Base-by-base conservation (phyloP, 1,284 basidiomycete species). In the Pisolithus thermaeus region DNA sequence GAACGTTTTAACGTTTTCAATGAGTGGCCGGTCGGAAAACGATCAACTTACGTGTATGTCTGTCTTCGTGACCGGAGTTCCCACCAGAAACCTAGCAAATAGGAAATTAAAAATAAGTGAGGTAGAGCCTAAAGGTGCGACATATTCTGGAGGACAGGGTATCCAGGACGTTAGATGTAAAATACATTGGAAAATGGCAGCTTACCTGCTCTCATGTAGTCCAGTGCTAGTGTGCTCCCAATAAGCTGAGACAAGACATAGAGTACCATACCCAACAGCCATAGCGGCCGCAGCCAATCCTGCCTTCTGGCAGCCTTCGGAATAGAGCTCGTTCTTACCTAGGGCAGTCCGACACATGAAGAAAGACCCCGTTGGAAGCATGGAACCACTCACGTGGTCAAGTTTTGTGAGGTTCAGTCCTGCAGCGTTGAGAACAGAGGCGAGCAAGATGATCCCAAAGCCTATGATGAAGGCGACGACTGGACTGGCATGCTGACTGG, bases 81-180 rank as follows among this genome's bases (percentile, higher is more conserved):
- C 88, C 9, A 90, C 84, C 56, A 92, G 77, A 60, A 90, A 86
- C 57, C 85, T 80, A 22, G 89, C 90, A 64, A 93, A 92, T 36
- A 93, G 73, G 63, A 92, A 91, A 68, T 93, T 93, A 73, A 93
- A 93, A 51, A 93, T 82, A 53, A 93, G 80, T 11, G 89, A 89
- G 8, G 87, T 86, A 3, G 88, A 90, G 20, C 90, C 89, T 8
- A 92, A 75, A 8, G 90, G 89, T 2, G 89, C 89, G 46, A 91
- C 89, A 60, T 90, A 90, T 81, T 91, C 87, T 87, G 58, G 4
- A 22, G 52, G 30, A 32, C 38, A 16, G 85, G 71, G 6, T 30
- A 35, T n/a, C 30, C 16, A 40, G 30, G 25, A 44, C 9, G 37
- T 53, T 30, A 56, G 37, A 28, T 30, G 14, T 36, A 6, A 7